Conservation (phyloP, 202 grass and related monocot genomes). For the Eragrostis tef region DNA sequence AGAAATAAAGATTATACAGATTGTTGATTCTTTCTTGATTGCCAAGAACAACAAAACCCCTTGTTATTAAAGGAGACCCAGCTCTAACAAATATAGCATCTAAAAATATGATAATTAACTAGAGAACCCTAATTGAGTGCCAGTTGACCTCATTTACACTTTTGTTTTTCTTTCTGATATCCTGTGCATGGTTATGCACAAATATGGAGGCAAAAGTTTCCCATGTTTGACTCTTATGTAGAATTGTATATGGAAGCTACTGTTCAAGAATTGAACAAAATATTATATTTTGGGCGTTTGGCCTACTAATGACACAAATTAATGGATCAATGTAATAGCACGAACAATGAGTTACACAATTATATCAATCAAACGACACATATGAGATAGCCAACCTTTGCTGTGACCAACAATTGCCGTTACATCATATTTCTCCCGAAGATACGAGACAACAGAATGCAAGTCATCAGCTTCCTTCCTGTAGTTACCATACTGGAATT, state of each 20-base stretch:
- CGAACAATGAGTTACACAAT: neutral
- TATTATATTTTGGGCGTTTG: slow-evolving; percentile 12
- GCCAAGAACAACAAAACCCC: neutral
- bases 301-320: slow-evolving; percentile 7
- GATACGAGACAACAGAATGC: slow-evolving; percentile 69
- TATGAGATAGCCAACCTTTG: slow-evolving; percentile 64
- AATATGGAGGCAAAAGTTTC: neutral
- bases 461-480: slow-evolving; percentile 82
- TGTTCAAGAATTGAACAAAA: slow-evolving; percentile 28
- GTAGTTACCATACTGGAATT: slow-evolving; percentile 81
- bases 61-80: neutral
- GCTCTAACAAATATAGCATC: neutral
- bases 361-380: slow-evolving; percentile 15
- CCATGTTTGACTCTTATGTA: slow-evolving; percentile 3
- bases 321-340: neutral
- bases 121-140: neutral
- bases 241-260: slow-evolving; percentile 1
- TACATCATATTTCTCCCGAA: slow-evolving; percentile 75
- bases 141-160: neutral
- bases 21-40: neutral
- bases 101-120: neutral
- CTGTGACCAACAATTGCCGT: slow-evolving; percentile 84
- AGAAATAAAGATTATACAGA: neutral
- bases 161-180: neutral
- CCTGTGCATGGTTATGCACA: neutral